phyloP scores from a whole-genome alignment of 306 rosid genomes.

The Arachis stenosperma region DNA sequence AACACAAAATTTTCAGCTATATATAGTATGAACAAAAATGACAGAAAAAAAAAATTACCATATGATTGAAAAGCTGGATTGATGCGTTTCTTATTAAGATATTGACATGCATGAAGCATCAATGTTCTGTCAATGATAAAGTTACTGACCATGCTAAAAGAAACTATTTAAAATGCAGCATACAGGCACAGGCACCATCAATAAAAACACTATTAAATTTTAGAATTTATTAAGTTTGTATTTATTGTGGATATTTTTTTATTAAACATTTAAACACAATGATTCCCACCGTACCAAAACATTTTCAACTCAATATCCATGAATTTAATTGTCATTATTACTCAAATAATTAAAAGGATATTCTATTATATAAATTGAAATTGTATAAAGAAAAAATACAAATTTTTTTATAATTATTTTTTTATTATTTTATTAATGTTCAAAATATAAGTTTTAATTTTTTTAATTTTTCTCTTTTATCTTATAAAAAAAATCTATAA shows the following conservation, averaged over 20 bases:
- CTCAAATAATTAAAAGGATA: no score
- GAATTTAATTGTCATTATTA: neutral
- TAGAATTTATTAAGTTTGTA: neutral
- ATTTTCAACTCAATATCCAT: neutral
- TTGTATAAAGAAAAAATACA: no score
- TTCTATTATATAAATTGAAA: no score
- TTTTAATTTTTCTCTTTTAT: no score
- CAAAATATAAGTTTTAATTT: no score
- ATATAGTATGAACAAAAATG: no score
- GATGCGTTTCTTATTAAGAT: neutral
- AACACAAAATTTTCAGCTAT: no score
- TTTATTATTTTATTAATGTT: no score
- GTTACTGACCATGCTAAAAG: conserved; percentile 2
- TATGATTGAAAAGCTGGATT: neutral
- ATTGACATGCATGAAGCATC: neutral
- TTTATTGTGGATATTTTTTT: neutral
- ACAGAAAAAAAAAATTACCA: neutral
- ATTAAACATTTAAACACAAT: neutral
- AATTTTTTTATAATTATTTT: no score
- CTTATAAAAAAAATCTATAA: no score
- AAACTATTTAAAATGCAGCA: neutral
- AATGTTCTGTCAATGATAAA: neutral
- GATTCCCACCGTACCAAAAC: neutral
- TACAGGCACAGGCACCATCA: neutral
- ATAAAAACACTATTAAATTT: neutral